Base-by-base conservation (phyloP, 2,329 filamentous ascomycete species). In the Alternaria atra region DNA sequence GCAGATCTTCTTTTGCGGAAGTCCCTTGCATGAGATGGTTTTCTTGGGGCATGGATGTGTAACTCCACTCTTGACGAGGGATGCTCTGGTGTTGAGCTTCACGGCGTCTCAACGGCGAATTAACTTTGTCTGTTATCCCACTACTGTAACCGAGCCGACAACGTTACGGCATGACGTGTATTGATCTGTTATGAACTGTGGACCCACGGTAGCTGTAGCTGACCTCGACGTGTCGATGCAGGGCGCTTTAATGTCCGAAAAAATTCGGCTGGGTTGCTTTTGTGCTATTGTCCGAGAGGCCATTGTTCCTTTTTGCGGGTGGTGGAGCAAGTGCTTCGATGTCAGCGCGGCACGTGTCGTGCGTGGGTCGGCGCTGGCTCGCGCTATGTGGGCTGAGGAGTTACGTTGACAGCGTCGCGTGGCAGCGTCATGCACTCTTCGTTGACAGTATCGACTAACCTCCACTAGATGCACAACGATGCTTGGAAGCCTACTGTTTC, bases 61-160 rank as follows among this genome's bases (percentile, higher is more conserved):
- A 50, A 30, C 42, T 40, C 56, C 35, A 55, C 57, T 30, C 52
- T 30, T 30, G 30, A 51, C 29, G 30, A 48, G 40, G 42, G 23
- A 20, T 47, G 17, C 20, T 15, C 15, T 53, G 34, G 44, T 60
- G 57, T 60, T 50, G 57, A 43, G 44, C 52, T 29, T 25, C 17
- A 37, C 43, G 43, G 43, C 52, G 44, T 44, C 20, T 55, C 44
- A 55, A 44, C 52, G 57, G 57, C 57, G 30, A 39, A 39, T 30
- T 43, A 32, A 35, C 17, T 17, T 39, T 30, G 25, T 9, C 43
- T 48, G 37, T 39, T 55, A 34, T 40, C 43, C 9, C 52, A 30
- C 52, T 56, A 60, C 52, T 60, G 44, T 52, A 42, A 42, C 57
- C 57, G 57, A 59, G 48, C 52, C 39, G 46, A 43, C 30, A 44